Base-by-base conservation (phyloP, 192 early-diverging fungal genomes). In the Backusella macrospora region DNA sequence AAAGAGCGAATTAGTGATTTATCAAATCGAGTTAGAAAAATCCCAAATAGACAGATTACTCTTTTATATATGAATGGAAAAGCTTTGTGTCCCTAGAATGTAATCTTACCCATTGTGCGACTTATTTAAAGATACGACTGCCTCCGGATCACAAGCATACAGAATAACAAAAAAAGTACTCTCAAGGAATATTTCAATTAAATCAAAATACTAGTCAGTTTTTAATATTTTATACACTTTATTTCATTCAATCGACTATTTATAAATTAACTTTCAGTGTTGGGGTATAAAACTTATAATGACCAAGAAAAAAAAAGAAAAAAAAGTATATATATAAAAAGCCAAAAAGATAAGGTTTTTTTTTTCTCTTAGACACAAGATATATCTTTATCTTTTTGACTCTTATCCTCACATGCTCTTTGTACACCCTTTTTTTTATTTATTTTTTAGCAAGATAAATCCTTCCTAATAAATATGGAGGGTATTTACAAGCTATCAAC, bases 401-500 rank as follows among this genome's bases (percentile, higher is more conserved):
- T 59, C 52, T 59, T 59, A 59, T 59, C 52, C 52, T 59, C 52
- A 59, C 52, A 59, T 59, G 52, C 26, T 59, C 52, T 59, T 59
- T 59, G 52, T 59, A 26, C 52, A 23, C 52, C 52, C 52, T 12
- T 59, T 59, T 13, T 18, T 26, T 21, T 55, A 16, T 48, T 6
- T 15, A 23, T 21, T 55, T 23, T 55, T 16, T 18, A 12, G 9
- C 21, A 21, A 59, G 52, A 59, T 23, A 59, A 59, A 59, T 26
- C 52, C 52, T 59, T 59, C 52, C 29, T 34, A 23, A 59, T 23
- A 59, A 26, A 23, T 26, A 23, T 59, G 52, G 26, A 34, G 29
- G 10, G 26, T 59, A 23, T 12, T 59, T 26, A 12, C 21, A 59
- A 23, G 26, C 0, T 26, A 26, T 13, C 52, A 59, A 12, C 21